phyloP scores from a whole-genome alignment of 768 basidiomycete species.

The Suillus decipiens region DNA sequence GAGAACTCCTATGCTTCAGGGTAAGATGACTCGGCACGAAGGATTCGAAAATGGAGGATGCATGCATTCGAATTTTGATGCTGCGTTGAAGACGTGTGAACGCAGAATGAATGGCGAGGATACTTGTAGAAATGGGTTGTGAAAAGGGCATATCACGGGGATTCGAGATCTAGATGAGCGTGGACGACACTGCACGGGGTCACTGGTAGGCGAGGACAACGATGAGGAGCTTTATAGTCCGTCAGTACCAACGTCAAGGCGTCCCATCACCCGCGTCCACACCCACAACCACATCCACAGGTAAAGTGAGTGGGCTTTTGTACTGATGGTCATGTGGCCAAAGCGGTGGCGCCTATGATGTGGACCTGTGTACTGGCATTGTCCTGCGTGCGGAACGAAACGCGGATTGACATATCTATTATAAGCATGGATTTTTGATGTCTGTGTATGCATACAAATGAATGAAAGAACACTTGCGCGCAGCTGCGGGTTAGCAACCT shows the following conservation, averaged over 20 bases:
- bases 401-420: neutral
- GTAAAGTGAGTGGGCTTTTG: neutral
- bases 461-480: conserved; percentile 2
- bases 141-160: neutral
- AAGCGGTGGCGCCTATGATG: conserved; percentile 5
- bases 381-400: conserved; percentile 3
- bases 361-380: conserved; percentile 8
- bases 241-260: neutral
- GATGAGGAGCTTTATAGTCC: conserved; percentile 3
- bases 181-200: neutral
- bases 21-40: neutral
- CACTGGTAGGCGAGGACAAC: neutral
- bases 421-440: neutral
- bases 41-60: neutral
- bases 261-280: neutral
- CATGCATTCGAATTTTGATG: neutral
- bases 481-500: conserved; percentile 2
- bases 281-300: neutral
- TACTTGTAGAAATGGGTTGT: neutral
- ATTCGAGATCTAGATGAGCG: neutral
- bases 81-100: neutral
- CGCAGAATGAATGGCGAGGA: neutral
- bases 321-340: conserved; percentile 1
- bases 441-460: neutral
- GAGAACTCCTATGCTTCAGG: neutral